Evolutionary conservation across 169 alveolate species (phyloP).

Genomic region (Cryptosporidium sp.): DNA sequence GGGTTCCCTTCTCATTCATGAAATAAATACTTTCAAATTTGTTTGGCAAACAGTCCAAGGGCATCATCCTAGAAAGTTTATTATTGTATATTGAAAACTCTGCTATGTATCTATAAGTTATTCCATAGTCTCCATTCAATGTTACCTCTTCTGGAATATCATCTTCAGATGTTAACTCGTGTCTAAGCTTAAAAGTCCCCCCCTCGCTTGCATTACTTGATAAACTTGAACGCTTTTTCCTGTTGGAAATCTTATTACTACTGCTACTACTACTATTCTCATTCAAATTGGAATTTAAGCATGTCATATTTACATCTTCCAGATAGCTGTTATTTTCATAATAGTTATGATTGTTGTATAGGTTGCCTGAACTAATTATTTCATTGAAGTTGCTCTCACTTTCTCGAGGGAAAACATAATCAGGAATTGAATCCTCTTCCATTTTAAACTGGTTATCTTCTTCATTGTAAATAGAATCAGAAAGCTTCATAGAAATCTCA

Average conservation of each 20-base stretch:
- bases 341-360: slow-evolving; percentile 1
- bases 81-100: slow-evolving; percentile 57
- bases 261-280: not conserved
- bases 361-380: not conserved
- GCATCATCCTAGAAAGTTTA: slow-evolving; percentile 57
- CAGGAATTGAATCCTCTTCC: slow-evolving; percentile 46
- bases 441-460: slow-evolving; percentile 4
- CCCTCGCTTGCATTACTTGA: slow-evolving; percentile 3
- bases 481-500: slow-evolving; percentile 43
- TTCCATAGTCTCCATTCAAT: slow-evolving; percentile 19
- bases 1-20: slow-evolving; percentile 12
- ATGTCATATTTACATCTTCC: slow-evolving; percentile 20
- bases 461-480: slow-evolving; percentile 49
- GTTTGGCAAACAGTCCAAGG: slow-evolving; percentile 44
- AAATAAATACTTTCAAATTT: slow-evolving; percentile 51
- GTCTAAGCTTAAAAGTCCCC: slow-evolving; percentile 24
- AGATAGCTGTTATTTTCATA: slow-evolving; percentile 7
- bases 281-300: not conserved
- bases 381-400: slow-evolving; percentile 17
- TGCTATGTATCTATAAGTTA: slow-evolving; percentile 51
- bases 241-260: not conserved
- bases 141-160: slow-evolving; percentile 66
- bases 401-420: slow-evolving; percentile 38
- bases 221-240: slow-evolving; percentile 5
- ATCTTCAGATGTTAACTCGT: slow-evolving; percentile 40